Evolutionary conservation across 2,329 filamentous ascomycete genomes (phyloP).

Genomic region (Alternaria conjuncta): DNA sequence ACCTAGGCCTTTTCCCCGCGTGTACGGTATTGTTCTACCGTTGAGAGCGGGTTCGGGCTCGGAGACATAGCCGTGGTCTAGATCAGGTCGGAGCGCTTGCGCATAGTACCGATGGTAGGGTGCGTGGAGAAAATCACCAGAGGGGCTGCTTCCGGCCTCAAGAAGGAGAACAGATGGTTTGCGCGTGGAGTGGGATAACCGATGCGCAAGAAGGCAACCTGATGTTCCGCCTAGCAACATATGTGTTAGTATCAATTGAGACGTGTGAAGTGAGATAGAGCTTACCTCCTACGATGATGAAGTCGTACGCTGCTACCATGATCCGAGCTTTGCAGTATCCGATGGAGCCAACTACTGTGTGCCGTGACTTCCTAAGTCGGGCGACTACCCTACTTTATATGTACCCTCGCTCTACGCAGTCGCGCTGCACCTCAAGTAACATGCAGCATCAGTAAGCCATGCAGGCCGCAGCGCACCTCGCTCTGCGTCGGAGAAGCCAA

Average conservation of each 20-base stretch:
- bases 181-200: conserved; percentile 56
- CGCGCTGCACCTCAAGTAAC: not conserved
- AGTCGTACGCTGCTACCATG: conserved; percentile 42
- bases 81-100: conserved; percentile 52
- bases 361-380: not conserved
- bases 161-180: conserved; percentile 64
- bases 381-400: not conserved
- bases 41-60: conserved; percentile 40
- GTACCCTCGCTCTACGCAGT: not conserved
- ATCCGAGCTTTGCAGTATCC: not conserved
- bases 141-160: conserved; percentile 65
- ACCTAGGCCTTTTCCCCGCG: conserved; percentile 58
- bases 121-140: conserved; percentile 48
- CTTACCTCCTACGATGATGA: conserved; percentile 52
- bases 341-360: not conserved
- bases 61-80: conserved; percentile 60
- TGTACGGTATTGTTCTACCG: conserved; percentile 51
- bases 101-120: conserved; percentile 62
- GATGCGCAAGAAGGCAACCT: conserved; percentile 62
- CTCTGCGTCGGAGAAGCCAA: not conserved
- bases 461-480: not conserved
- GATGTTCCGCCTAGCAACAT: conserved; percentile 61
- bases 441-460: not conserved
- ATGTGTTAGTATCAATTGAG: not conserved
- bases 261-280: not conserved